Base-by-base conservation (phyloP, 352 stramenopile genomes). In the Phytophthora hibernalis region DNA sequence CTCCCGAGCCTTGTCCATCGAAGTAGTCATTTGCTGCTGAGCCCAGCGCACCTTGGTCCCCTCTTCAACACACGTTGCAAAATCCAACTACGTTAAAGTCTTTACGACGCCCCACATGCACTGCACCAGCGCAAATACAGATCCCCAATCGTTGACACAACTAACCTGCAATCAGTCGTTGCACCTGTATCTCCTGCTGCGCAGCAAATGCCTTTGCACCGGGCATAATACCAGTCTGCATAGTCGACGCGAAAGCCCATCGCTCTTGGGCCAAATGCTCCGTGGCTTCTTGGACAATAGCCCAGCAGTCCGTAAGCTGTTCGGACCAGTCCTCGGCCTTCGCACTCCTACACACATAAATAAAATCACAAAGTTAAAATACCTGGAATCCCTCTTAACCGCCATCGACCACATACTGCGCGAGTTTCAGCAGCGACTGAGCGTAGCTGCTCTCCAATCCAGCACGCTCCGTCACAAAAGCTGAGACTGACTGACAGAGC, bases 151-250 rank as follows among this genome's bases (percentile, higher is more conserved):
- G 7, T n/a, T 15, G 24, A 15, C 15, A 40, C 5, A 43, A 59
- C 57, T 20, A 67, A 94, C 85, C 85, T 71, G 80, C 37, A 47
- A 92, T 85, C 1, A 95, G 65, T 21, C 82, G 82, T 49, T 95
- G 87, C 16, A 92, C 83, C 52, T 95, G 87, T 26, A 75, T 76
- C 43, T 93, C 85, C 30, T 95, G 87, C 54, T 95, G 85, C 9
- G 63, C 64, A 4, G 85, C 83, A 48, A 92, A 95, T 18, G 87
- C 80, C 22, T 85, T 88, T n/a, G 74, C 77, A 9, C 77, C 80
- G 5, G 74, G 63, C 0, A 83, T 79, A 66, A 92, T 89, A 11
- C 70, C 61, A 12, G 74, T 78, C 58, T 92, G 85, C 72, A 92
- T 79, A 15, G 74, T 89, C 20, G 74, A 68, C 8, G 85, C 81